These are phyloP conservation scores for Lathyrus oleraceus DNA, from an alignment of 306 rosid genomes.

Conservation along the genomic window DNA sequence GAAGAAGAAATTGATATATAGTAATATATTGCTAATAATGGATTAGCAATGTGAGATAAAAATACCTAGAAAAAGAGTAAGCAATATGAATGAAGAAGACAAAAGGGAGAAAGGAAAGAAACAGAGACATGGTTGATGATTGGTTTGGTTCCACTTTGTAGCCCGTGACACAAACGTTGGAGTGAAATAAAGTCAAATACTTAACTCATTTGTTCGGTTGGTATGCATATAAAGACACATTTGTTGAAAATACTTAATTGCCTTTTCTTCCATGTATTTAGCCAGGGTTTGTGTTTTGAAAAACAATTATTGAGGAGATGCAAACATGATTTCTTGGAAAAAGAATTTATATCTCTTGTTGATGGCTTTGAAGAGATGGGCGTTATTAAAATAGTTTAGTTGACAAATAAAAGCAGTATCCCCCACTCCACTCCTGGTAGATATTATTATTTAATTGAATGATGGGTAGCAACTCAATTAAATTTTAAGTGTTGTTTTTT, in stretches of 20 bases:
- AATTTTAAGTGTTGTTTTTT: no score
- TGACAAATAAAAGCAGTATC: no score
- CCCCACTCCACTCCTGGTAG: no score
- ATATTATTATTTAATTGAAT: no score
- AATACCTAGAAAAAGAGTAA: conserved; percentile 46
- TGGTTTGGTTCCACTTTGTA: conserved; percentile 1
- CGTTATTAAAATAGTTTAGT: no score
- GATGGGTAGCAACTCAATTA: no score
- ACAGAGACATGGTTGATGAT: conserved; percentile 29
- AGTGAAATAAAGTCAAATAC: not conserved
- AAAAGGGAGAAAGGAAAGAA: conserved; percentile 30
- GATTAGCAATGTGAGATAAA: not conserved
- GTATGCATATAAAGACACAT: not conserved
- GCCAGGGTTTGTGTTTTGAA: not conserved
- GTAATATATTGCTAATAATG: not conserved
- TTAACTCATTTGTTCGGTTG: not conserved
- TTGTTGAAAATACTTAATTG: not conserved
- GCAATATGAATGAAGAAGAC: conserved; percentile 14
- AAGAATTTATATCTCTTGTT: not conserved
- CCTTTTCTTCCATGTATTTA: not conserved
- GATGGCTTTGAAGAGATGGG: not conserved
- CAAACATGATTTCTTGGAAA: not conserved
- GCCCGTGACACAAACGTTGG: not conserved
- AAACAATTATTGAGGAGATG: not conserved
- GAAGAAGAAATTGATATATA: not conserved